These are phyloP conservation scores for Veloporphyrellus conicus DNA, from an alignment of 1,284 basidiomycete genomes.

Conservation along the genomic window DNA sequence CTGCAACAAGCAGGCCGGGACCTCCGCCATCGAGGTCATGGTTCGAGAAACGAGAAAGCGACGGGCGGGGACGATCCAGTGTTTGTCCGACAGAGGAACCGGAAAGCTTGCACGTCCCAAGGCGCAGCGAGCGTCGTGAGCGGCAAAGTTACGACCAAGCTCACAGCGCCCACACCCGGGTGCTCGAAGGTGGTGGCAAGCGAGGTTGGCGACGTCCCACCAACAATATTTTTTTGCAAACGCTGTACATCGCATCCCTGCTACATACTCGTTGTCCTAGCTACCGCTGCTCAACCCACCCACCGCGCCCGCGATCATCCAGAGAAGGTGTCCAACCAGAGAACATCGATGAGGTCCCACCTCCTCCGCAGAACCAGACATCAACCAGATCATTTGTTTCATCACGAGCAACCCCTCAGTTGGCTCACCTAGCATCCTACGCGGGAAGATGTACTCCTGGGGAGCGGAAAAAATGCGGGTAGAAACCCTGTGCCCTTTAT, in stretches of 20 bases:
- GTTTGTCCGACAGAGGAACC: slow-evolving; percentile 18
- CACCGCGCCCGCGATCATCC: background rate
- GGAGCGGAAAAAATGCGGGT: background rate
- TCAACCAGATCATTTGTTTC: slow-evolving; percentile 14
- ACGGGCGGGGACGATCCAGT: slow-evolving; percentile 13
- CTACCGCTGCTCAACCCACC: slow-evolving; percentile 14
- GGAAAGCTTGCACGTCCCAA: slow-evolving; percentile 15
- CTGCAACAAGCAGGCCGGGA: slow-evolving; percentile 63
- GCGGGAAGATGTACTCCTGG: background rate
- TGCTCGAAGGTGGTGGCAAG: slow-evolving; percentile 21
- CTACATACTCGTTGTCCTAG: slow-evolving; percentile 10
- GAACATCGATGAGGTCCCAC: background rate
- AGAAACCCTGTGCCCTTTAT: slow-evolving; percentile 3
- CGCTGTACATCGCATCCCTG: slow-evolving; percentile 11
- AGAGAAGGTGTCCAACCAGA: background rate
- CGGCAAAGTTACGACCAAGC: slow-evolving; percentile 15
- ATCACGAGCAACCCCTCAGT: background rate
- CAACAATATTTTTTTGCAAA: slow-evolving; percentile 26
- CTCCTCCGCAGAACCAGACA: slow-evolving; percentile 2
- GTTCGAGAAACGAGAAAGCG: slow-evolving; percentile 29
- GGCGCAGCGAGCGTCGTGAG: slow-evolving; percentile 22
- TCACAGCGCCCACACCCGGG: slow-evolving; percentile 20
- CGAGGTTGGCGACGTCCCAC: slow-evolving; percentile 19
- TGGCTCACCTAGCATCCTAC: slow-evolving; percentile 6
- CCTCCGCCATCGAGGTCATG: slow-evolving; percentile 64